Evolutionary conservation across 441 rosid genomes (phyloP).

Genomic region (Euphorbia corollata): DNA sequence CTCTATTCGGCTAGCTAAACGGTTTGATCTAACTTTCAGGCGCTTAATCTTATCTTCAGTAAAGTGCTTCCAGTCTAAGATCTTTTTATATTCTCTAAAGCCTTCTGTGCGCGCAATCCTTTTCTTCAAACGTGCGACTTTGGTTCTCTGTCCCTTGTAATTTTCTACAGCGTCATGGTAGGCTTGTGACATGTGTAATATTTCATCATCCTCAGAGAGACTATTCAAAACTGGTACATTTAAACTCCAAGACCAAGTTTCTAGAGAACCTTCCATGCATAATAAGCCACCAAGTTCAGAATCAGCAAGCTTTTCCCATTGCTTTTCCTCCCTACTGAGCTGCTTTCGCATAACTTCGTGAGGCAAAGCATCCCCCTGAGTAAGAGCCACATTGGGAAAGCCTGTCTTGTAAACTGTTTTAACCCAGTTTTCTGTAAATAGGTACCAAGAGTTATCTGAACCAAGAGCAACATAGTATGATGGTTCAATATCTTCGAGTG

Average conservation of each 20-base stretch:
- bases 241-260: slow-evolving; percentile 96
- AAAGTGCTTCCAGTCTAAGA: slow-evolving; percentile 49
- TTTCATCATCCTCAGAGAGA: slow-evolving; percentile 63
- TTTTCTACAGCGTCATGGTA: slow-evolving; percentile 49
- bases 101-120: slow-evolving; percentile 75
- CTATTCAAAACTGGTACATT: slow-evolving; percentile 86
- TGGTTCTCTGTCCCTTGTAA: slow-evolving; percentile 62
- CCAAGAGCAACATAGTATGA: slow-evolving; percentile 77
- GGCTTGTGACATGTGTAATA: slow-evolving; percentile 46
- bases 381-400: slow-evolving; percentile 65
- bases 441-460: slow-evolving; percentile 91
- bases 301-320: slow-evolving; percentile 69
- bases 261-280: slow-evolving; percentile 79
- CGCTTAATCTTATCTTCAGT: slow-evolving; percentile 72
- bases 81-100: slow-evolving; percentile 72
- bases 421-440: slow-evolving; percentile 83
- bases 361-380: slow-evolving; percentile 68
- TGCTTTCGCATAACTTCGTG: slow-evolving; percentile 57
- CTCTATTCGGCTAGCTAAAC: slow-evolving; percentile 57
- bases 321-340: slow-evolving; percentile 54
- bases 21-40: slow-evolving; percentile 59
- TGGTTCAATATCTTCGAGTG: slow-evolving; percentile 36
- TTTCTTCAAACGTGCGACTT: slow-evolving; percentile 78
- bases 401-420: slow-evolving; percentile 65
- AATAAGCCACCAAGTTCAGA: slow-evolving; percentile 74